These are phyloP conservation scores for Russula abietina DNA, from an alignment of 768 basidiomycete species.

Conservation along the genomic window DNA sequence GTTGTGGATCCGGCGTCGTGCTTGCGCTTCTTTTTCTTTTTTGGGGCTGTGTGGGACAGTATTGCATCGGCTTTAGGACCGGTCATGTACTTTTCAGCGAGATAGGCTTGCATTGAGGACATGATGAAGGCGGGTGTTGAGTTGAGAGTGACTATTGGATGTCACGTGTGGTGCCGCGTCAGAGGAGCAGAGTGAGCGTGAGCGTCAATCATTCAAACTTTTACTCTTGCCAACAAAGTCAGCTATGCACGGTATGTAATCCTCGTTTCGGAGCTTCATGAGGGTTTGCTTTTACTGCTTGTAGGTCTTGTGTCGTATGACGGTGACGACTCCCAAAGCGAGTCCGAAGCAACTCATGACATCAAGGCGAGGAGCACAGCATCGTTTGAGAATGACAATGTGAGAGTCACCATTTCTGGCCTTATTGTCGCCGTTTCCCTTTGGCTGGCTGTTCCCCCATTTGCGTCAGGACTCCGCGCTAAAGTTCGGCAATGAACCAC, in stretches of 20 bases:
- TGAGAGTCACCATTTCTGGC: conserved; percentile 26
- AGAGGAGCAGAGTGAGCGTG: neutral
- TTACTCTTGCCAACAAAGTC: neutral
- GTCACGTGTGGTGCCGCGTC: conserved; percentile 6
- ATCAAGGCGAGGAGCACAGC: neutral
- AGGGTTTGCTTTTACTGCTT: neutral
- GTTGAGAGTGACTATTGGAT: neutral
- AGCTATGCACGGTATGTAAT: conserved; percentile 9
- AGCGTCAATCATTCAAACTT: neutral
- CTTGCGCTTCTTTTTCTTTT: conserved; percentile 79
- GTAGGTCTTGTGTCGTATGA: conserved; percentile 25
- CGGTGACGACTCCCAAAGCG: conserved; percentile 25
- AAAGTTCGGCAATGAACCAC: conserved; percentile 14
- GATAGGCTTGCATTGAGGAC: conserved; percentile 63
- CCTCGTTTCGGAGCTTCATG: neutral
- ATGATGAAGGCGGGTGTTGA: neutral
- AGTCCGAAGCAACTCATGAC: conserved; percentile 17
- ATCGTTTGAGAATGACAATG: conserved; percentile 15
- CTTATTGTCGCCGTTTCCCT: conserved; percentile 25
- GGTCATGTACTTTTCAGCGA: conserved; percentile 92
- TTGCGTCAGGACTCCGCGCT: conserved; percentile 25
- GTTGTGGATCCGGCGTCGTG: conserved; percentile 32
- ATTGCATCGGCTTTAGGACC: conserved; percentile 96
- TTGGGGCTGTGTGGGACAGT: conserved; percentile 53
- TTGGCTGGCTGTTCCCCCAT: conserved; percentile 23